Conservation (phyloP, 768 basidiomycete genomes). For the Russula olivacea region DNA sequence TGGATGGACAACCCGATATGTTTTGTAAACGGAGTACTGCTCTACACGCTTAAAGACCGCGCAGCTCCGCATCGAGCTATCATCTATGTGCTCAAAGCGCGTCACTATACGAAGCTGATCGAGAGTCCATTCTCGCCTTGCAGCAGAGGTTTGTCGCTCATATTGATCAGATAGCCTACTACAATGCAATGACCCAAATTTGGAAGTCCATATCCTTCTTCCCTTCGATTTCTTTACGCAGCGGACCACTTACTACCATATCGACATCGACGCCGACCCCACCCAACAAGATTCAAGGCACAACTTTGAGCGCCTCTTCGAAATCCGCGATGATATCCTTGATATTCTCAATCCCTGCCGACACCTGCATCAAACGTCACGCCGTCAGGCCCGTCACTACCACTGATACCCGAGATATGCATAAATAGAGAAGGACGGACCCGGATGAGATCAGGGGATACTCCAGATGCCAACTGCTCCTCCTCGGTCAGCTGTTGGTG, state of each 20-base stretch:
- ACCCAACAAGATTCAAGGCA: conserved; percentile 16
- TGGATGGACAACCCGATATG: too few species aligned
- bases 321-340: conserved; percentile 43
- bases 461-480: conserved; percentile 61
- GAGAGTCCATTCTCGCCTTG: too few species aligned
- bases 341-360: conserved; percentile 40
- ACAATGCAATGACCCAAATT: background rate
- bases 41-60: too few species aligned
- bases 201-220: too few species aligned
- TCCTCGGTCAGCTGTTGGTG: conserved; percentile 60
- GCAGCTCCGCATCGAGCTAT: too few species aligned
- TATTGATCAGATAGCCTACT: background rate
- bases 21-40: too few species aligned
- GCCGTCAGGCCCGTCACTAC: too few species aligned
- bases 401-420: background rate
- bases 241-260: background rate
- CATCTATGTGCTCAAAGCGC: too few species aligned
- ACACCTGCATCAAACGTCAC: conserved; percentile 30
- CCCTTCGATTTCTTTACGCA: background rate
- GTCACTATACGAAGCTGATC: too few species aligned
- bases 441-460: conserved; percentile 69
- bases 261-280: background rate
- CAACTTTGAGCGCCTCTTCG: conserved; percentile 33
- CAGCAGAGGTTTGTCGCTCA: background rate
- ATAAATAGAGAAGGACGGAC: conserved; percentile 34